These are phyloP conservation scores for Kregervanrija fluxuum DNA, from an alignment of 805 yeast species.

Conservation along the genomic window DNA sequence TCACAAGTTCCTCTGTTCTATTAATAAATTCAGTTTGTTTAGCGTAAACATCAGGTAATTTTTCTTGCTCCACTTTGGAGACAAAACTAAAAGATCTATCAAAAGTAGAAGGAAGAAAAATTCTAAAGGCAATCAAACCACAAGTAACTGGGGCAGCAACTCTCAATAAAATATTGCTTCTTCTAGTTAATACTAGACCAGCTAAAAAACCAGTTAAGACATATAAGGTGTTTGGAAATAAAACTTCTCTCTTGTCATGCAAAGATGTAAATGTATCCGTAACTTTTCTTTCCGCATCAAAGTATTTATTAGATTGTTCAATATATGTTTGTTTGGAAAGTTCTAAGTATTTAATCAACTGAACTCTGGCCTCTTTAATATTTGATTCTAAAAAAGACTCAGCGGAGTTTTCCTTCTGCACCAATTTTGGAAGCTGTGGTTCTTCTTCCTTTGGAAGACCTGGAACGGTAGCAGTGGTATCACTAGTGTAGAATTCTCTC, in stretches of 20 bases:
- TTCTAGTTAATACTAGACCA: constrained; percentile 69
- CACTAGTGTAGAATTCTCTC: constrained; percentile 22
- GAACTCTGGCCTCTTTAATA: constrained; percentile 42
- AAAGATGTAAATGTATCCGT: constrained; percentile 56
- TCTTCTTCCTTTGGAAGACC: constrained; percentile 17
- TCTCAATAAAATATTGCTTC: constrained; percentile 50
- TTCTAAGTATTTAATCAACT: constrained; percentile 28
- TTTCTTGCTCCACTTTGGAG: constrained; percentile 53
- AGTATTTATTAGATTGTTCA: constrained; percentile 41
- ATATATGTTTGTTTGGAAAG: constrained; percentile 35
- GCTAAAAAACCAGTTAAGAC: constrained; percentile 60
- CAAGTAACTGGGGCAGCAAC: constrained; percentile 49
- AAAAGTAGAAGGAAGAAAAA: constrained; percentile 69
- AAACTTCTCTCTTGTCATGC: constrained; percentile 58
- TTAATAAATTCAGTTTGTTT: constrained; percentile 47
- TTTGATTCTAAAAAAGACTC: constrained; percentile 36
- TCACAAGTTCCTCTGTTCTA: constrained; percentile 38
- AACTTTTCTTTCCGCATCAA: constrained; percentile 55
- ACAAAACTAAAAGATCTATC: constrained; percentile 48
- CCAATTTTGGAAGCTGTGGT: constrained; percentile 15
- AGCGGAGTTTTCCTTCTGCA: constrained; percentile 8
- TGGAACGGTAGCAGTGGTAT: constrained; percentile 13
- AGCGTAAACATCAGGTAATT: constrained; percentile 56
- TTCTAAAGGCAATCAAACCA: constrained; percentile 58
- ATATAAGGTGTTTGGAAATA: constrained; percentile 66